A percentile compares a stretch with the other conserved stretches of the same genome.
Evolutionary conservation across 805 yeast species (phyloP).

Genomic region (Blastobotrys americana): DNA sequence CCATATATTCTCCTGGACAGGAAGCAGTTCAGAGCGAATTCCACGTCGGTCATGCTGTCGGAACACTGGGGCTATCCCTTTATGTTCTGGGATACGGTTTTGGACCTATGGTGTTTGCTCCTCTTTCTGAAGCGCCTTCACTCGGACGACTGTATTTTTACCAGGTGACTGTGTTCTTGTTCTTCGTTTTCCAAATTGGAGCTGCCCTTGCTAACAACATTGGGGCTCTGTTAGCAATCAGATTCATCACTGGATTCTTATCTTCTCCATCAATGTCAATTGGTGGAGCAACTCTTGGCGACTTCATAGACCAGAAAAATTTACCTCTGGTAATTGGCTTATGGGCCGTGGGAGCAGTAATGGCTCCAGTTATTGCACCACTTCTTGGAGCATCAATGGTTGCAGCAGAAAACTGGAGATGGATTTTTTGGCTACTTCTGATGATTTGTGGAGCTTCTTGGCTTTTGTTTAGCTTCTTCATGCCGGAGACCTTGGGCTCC

Average conservation of each 20-base stretch:
- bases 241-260: constrained; percentile 68
- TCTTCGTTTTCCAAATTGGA: constrained; percentile 47
- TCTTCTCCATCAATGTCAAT: constrained; percentile 80
- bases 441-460: constrained; percentile 35
- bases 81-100: constrained; percentile 51
- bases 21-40: constrained; percentile 39
- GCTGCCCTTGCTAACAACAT: constrained; percentile 44
- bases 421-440: constrained; percentile 41
- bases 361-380: constrained; percentile 52
- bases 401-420: constrained; percentile 46
- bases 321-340: constrained; percentile 43
- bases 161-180: constrained; percentile 39
- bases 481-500: constrained; percentile 45
- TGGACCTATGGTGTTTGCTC: constrained; percentile 49
- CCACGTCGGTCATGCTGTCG: constrained; percentile 35
- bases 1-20: constrained; percentile 46
- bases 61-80: constrained; percentile 43
- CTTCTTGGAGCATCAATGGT: constrained; percentile 46
- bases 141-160: constrained; percentile 50
- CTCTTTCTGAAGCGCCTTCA: constrained; percentile 45
- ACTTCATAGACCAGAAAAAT: constrained; percentile 36
- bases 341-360: constrained; percentile 48
- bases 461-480: constrained; percentile 33
- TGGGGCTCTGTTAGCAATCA: constrained; percentile 41
- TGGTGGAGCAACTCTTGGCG: constrained; percentile 63